These are phyloP conservation scores for Astragalus glycyphyllos DNA, from an alignment of 306 rosid species.

Conservation along the genomic window DNA sequence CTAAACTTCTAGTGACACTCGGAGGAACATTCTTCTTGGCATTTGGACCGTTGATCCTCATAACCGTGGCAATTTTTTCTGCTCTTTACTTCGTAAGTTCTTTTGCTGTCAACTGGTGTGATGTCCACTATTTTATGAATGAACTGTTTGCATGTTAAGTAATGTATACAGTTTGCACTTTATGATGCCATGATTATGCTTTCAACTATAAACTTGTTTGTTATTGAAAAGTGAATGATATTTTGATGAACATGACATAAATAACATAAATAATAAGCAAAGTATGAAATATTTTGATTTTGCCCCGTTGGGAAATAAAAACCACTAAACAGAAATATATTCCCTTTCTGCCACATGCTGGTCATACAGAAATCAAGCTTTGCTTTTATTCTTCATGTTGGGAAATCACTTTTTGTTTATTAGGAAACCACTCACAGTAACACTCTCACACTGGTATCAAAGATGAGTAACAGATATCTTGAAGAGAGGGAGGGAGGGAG, in stretches of 20 bases:
- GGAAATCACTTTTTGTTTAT: too few species aligned
- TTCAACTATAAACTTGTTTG: neutral
- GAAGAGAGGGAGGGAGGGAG: too few species aligned
- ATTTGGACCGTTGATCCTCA: slow-evolving; percentile 88
- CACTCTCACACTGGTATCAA: too few species aligned
- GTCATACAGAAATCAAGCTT: slow-evolving; percentile 3
- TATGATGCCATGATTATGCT: slow-evolving; percentile 7
- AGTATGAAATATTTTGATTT: slow-evolving; percentile 16
- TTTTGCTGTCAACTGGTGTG: slow-evolving; percentile 29
- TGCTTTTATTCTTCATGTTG: neutral
- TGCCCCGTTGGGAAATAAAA: neutral
- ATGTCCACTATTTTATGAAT: slow-evolving; percentile 18
- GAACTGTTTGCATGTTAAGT: slow-evolving; percentile 12
- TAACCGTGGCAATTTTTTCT: slow-evolving; percentile 65
- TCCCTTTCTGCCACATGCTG: slow-evolving; percentile 8
- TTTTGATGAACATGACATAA: neutral
- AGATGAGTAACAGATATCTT: too few species aligned
- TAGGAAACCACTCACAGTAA: too few species aligned
- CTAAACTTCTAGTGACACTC: slow-evolving; percentile 75
- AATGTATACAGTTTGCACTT: neutral
- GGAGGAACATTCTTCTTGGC: slow-evolving; percentile 98
- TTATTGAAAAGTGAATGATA: slow-evolving; percentile 24
- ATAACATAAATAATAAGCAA: slow-evolving; percentile 6
- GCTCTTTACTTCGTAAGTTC: slow-evolving; percentile 80
- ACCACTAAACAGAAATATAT: neutral